Evolutionary conservation across 495 filamentous ascomycete species (phyloP), one percentile per base, ranked within the genome.

Genomic region (Hamigera avellanea): DNA sequence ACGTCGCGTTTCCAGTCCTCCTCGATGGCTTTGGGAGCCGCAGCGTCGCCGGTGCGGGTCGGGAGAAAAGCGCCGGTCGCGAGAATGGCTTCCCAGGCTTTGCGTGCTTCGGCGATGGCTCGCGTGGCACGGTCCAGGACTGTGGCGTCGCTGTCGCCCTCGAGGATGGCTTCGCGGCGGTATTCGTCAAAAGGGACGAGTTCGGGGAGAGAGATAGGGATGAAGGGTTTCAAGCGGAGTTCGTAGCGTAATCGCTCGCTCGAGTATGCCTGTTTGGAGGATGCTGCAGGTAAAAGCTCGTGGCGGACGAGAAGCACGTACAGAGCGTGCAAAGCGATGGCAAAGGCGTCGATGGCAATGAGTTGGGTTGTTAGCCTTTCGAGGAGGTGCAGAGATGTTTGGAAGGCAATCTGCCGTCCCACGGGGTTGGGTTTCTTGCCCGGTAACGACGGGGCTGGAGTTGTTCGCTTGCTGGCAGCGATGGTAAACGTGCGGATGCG

Each of bases 221-320:
- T 61, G 41, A 93, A 95, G 0, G 86, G 86, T 48, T 85, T 89
- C 86, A 95, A 91, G 25, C 91, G 81, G 2, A 93, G 59, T 43
- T 91, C 78, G 56, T 94, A 93, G 5, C 88, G 76, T 17, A 89
- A 59, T 21, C 53, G 53, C 40, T 86, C 74, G 18, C 64, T 72
- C 32, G 77, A 73, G 54, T 91, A 94, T 0, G 84, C 82, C 1
- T 77, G 64, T 0, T 69, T 56, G 4, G 78, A 74, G 2, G 66
- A 53, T 14, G 65, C 53, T 3, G 40, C 44, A 0, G 61, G 62
- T 15, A 95, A 54, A 17, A 86, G 57, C 0, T 52, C 39, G 7
- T 84, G 64, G 8, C 81, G 77, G 12, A 50, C 43, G 7, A 94
- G 65, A 0, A 77, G 70, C 9, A 74, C 71, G 54, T 83, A 93